Evolutionary conservation across 164 flowering plant species (phyloP), one percentile per base, ranked within the genome.

Genomic region (Paratinospora sagittata): DNA sequence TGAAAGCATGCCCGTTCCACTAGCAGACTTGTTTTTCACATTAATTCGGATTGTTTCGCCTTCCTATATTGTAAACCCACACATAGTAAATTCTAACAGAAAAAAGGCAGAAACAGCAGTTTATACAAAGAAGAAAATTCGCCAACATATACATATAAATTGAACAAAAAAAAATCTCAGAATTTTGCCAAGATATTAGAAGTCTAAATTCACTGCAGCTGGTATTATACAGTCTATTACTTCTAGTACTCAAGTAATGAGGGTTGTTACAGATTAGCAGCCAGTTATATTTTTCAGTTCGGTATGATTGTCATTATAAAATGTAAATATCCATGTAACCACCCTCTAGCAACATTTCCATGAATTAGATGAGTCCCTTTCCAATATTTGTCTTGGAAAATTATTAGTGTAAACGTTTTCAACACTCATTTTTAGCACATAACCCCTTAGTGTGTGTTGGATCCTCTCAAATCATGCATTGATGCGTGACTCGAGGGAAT

Each of bases 31-130:
- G 78, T 81, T 85, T 80, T 93, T 93, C 75, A 96, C 97, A 84
- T 86, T 93, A 75, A 96, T 96, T 72, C 93, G 76, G 41, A 96
- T 96, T 19, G 99, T 93, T 74, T 96, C 99, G 52, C 99, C 99
- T 79, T 96, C 99, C 99, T 96, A 77, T n/a, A 72, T 41, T 64
- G 60, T 74, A 81, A 73, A 79, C 73, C 33, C 34, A 67, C 39
- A 39, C 33, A 68, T 52, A 69, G 30, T 70, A 33, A 75, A 62
- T 71, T 27, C 55, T 27, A 12, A 2, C 27, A 66, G 12, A 45
- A 45, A 23, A 57, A 67, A 14, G 55, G 13, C 24, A 67, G 1
- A 68, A 27, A 55, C 10, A 36, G 43, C 11, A 49, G 11, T 41
- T 26, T 26, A 37, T 26, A 21, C 16, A 60, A 5, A 61, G 7